Evolutionary conservation across 768 basidiomycete species (phyloP).

Genomic region (Mycena epipterygia): DNA sequence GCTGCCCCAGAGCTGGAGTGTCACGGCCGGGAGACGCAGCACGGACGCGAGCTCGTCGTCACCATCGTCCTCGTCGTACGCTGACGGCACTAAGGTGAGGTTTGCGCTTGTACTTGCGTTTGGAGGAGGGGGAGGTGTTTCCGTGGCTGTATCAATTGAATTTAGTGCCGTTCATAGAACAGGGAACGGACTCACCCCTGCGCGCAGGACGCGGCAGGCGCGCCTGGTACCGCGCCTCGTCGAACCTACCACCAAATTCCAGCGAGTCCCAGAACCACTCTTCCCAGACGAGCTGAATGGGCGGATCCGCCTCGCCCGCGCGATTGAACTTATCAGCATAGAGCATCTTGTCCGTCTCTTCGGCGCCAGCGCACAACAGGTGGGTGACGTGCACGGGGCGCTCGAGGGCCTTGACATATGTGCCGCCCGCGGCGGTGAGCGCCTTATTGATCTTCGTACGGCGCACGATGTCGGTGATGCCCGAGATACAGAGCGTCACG

Average conservation of each 20-base stretch:
- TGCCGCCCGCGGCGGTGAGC: slow-evolving; percentile 71
- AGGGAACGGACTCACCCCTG: slow-evolving; percentile 39
- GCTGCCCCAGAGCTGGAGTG: slow-evolving; percentile 78
- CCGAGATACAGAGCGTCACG: slow-evolving; percentile 81
- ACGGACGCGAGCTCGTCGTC: slow-evolving; percentile 59
- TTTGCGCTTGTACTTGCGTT: background rate
- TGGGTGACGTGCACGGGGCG: slow-evolving; percentile 88
- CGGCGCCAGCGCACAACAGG: slow-evolving; percentile 79
- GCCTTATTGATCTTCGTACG: slow-evolving; percentile 76
- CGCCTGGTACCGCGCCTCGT: slow-evolving; percentile 72
- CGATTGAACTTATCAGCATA: slow-evolving; percentile 83
- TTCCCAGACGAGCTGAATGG: slow-evolving; percentile 88
- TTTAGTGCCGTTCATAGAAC: too few species aligned
- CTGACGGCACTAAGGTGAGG: background rate
- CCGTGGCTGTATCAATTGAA: background rate
- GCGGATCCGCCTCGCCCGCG: slow-evolving; percentile 70
- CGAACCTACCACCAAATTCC: slow-evolving; percentile 79
- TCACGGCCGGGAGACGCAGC: slow-evolving; percentile 71
- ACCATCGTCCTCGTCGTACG: slow-evolving; percentile 19
- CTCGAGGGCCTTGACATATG: slow-evolving; percentile 81
- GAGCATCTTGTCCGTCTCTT: slow-evolving; percentile 81
- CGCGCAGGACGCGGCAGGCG: slow-evolving; percentile 73
- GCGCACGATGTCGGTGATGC: slow-evolving; percentile 71
- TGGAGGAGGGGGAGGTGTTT: slow-evolving; percentile 45
- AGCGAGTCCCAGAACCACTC: slow-evolving; percentile 98